Conservation (phyloP, 176 grass and related monocot species). For the Aegilops longissima region DNA sequence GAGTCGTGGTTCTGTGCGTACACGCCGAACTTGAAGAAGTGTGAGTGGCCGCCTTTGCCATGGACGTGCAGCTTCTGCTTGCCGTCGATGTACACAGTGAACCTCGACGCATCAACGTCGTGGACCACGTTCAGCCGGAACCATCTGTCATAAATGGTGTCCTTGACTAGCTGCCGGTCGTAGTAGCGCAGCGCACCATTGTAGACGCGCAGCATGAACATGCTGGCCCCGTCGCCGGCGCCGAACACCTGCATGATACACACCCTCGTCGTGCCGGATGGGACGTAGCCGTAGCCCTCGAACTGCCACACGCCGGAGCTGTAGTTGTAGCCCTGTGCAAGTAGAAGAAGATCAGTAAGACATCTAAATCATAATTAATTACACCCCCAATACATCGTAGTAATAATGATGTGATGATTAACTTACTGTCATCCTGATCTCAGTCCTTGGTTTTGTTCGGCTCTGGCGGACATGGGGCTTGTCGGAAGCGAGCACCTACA, state of each 20-base stretch:
- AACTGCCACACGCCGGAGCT: conserved; percentile 50
- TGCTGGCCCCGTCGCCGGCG: neutral
- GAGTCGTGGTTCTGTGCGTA: conserved; percentile 26
- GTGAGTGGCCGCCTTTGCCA: conserved; percentile 5
- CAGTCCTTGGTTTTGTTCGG: conserved; percentile 40
- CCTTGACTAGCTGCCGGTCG: conserved; percentile 14
- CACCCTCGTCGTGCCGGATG: conserved; percentile 34
- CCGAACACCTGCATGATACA: conserved; percentile 55
- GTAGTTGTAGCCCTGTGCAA: too few species aligned
- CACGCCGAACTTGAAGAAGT: conserved; percentile 61
- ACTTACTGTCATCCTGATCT: conserved; percentile 43
- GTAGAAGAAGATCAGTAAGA: too few species aligned
- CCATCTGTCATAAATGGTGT: conserved; percentile 46
- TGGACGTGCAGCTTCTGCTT: neutral
- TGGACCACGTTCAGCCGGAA: conserved; percentile 64
- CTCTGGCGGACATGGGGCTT: conserved; percentile 5
- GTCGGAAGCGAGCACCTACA: conserved; percentile 45
- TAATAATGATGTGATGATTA: too few species aligned
- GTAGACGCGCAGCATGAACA: conserved; percentile 51
- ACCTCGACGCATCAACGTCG: neutral
- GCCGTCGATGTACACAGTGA: conserved; percentile 42
- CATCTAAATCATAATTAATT: too few species aligned
- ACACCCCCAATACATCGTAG: too few species aligned
- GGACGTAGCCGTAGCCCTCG: conserved; percentile 40
- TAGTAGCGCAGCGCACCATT: conserved; percentile 24